Base-by-base conservation (phyloP, 2,329 filamentous ascomycete genomes). In the Aspergillus amoenus region DNA sequence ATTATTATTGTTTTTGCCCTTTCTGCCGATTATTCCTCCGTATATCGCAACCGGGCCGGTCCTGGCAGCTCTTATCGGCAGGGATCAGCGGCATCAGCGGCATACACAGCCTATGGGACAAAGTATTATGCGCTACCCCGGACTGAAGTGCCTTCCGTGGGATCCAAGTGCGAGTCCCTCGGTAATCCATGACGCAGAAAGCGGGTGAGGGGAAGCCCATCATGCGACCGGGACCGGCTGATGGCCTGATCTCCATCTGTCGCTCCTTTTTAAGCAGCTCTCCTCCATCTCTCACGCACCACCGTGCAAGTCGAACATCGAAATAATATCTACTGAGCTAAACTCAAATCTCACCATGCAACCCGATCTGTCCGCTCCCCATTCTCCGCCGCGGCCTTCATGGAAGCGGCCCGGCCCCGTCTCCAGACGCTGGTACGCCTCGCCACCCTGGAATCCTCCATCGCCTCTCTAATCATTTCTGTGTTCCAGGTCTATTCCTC, bases 401-500 rank as follows among this genome's bases (percentile, higher is more conserved):
- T 48, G 57, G 34, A 64, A 59, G 48, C 51, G 57, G 8, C 57
- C 61, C 27, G 32, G 40, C n/a, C 34, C 41, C 18, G 15, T 55
- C n/a, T 42, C 54, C 5, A 43, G 49, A 17, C 52, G 58, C 50
- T 59, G 56, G 61, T 62, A 11, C 44, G 27, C 15, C 17, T 42
- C 5, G 5, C 18, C 48, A 30, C 12, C 50, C 9, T 18, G 17
- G 6, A 39, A 7, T 17, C 15, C 9, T 30, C 9, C n/a, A 47
- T 7, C 12, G 2, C 5, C 41, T 27, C 30, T n/a, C 44, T 42
- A 56, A 39, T 18, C 11, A 17, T 32, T 15, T 42, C 22, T 21
- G 15, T 15, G 3, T 6, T 24, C 2, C 8, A 63, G 62, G 48
- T 64, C 62, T 18, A 59, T 64, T 3, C 62, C 62, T 3, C 6